These are phyloP conservation scores for Phytophthora nicotianae DNA, from an alignment of 352 stramenopile species.

Conservation along the genomic window DNA sequence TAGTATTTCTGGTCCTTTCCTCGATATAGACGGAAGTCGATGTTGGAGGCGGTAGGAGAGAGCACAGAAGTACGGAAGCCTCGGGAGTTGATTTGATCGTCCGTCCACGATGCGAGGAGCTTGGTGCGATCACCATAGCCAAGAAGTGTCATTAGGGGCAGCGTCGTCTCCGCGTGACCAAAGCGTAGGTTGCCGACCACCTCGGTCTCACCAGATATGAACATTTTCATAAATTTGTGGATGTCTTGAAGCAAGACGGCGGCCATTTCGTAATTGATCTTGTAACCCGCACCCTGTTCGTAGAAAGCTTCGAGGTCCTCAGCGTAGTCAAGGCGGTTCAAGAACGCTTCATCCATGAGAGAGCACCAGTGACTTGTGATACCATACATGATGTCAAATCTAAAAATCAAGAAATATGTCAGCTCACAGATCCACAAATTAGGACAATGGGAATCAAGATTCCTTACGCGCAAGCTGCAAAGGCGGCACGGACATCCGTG, in stretches of 20 bases:
- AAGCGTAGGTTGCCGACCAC: conserved; percentile 63
- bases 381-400: conserved; percentile 69
- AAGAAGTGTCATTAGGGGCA: conserved; percentile 72
- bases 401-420: conserved; percentile 13
- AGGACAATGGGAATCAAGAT: neutral
- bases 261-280: conserved; percentile 82
- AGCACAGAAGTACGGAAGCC: conserved; percentile 59
- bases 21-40: conserved; percentile 72
- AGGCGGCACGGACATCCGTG: conserved; percentile 52
- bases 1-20: conserved; percentile 47
- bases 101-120: conserved; percentile 39
- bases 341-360: conserved; percentile 46
- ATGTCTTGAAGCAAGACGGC: conserved; percentile 66
- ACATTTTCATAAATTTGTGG: conserved; percentile 50
- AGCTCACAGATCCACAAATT: neutral
- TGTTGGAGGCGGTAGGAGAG: conserved; percentile 75
- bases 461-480: conserved; percentile 68
- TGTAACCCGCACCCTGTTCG: conserved; percentile 55
- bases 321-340: conserved; percentile 62
- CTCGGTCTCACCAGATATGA: conserved; percentile 38
- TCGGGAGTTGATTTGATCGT: conserved; percentile 47
- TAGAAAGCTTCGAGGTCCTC: conserved; percentile 80
- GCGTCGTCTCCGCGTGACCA: conserved; percentile 75
- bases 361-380: conserved; percentile 64
- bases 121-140: conserved; percentile 48